Base-by-base conservation (phyloP, 805 yeast species). In the Phaffomyces opuntiae region DNA sequence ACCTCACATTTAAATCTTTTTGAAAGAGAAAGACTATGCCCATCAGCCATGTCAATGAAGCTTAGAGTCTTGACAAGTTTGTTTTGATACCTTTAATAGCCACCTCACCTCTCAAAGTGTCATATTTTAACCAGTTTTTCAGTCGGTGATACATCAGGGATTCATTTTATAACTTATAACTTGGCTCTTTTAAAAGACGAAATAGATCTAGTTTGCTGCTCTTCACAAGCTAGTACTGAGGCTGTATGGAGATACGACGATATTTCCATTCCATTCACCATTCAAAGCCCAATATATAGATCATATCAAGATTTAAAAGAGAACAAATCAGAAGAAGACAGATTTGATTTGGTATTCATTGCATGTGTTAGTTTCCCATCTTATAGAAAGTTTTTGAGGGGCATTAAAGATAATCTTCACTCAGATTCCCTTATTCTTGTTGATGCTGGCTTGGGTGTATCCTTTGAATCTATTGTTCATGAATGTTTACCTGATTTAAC, bases 381-480 rank as follows among this genome's bases (percentile, higher is more conserved):
- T 5, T 49, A 40, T 11, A 25, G 41, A 14, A 44, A 36, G 14
- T 26, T 36, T 7, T 39, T 55, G 35, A n/a, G 19, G 3, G 9
- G 17, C 9, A 3, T 42, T 4, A 24, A 34, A 16, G 9, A 16
- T 1, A 42, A 39, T 19, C 29, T 39, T 3, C 27, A 36, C 1
- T 12, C 26, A 13, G 38, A 39, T 3, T 38, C 56, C 1, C 32
- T 49, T 33, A 38, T 53, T 9, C 19, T 52, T 7, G 46, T 53
- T 32, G 59, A 55, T 33, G 48, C 49, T 6, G 33, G 43, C 8
- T 38, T 45, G 12, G 55, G 57, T 7, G 40, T 50, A 4, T 39
- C 45, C 13, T 43, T 47, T 24, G 57, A 53, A 41, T 29, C 16
- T 2, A 16, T 44, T 19, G 43, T 47, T 11, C 48, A 49, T 39